Evolutionary conservation across 352 stramenopile genomes (phyloP), one percentile per base, ranked within the genome.

Genomic region (Phytophthora ohioensis): DNA sequence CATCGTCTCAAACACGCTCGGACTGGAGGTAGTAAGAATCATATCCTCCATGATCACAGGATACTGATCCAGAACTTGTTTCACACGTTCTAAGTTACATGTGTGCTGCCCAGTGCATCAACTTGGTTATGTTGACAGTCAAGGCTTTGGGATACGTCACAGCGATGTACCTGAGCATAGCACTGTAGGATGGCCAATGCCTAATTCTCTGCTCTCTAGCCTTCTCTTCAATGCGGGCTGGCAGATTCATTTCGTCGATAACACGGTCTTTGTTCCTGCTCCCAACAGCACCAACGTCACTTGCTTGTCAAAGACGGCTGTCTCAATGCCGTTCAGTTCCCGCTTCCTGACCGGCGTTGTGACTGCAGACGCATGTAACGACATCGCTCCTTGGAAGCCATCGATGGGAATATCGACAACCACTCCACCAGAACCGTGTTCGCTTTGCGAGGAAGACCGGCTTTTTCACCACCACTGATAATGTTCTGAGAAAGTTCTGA

Each of bases 31-130:
- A 30, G n/a, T 39, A 36, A 41, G 15, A 7, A 55, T 21, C 17
- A 64, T 64, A 31, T 64, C 32, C n/a, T 64, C 43, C 43, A 64
- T 38, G 17, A 64, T 46, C 17, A 56, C 45, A 12, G 57, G 45
- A 30, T 64, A 56, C 13, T 55, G 43, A 2, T 48, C 35, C 17
- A 56, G 57, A 1, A 64, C 57, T 17, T 48, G 11, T 41, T 56
- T 42, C 5, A 64, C 57, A 41, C 45, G 57, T 4, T 31, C 45
- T 12, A 64, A 35, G 30, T 47, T 13, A 11, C 56, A 31, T 47
- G 32, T 63, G n/a, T 27, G 21, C 21, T 27, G 43, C 56, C 56
- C 43, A 64, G 0, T 56, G 56, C 7, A 55, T 64, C 10, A 64
- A 27, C 36, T 34, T 27, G 13, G 56, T 34, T 13, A 62, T n/a